Conservation (phyloP, 2,329 filamentous ascomycete genomes). For the Biscogniauxia mediterranea region DNA sequence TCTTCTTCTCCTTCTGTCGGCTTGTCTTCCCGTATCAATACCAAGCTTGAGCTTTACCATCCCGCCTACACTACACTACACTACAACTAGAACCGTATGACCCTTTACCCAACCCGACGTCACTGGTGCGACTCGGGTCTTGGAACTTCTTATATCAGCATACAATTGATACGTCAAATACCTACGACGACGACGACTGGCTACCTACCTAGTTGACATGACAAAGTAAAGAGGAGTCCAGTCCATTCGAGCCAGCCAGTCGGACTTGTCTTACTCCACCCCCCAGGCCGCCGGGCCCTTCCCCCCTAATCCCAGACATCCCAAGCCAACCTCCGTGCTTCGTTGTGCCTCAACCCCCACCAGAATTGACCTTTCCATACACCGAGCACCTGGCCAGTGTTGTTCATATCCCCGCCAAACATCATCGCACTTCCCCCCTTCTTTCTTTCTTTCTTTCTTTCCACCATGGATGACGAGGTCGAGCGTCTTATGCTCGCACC, state of each 20-base stretch:
- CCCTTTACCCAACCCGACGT: neutral
- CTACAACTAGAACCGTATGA: too few species aligned
- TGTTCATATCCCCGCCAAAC: neutral
- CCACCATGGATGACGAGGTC: conserved; percentile 33
- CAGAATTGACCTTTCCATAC: neutral
- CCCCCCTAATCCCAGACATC: neutral
- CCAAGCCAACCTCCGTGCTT: neutral
- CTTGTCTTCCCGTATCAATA: neutral
- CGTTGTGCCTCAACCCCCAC: neutral
- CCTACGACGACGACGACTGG: too few species aligned
- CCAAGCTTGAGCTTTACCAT: neutral
- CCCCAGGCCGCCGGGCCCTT: neutral
- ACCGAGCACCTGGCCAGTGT: neutral
- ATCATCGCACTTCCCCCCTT: neutral
- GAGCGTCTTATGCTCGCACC: conserved; percentile 47
- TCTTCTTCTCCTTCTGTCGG: neutral
- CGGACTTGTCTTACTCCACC: neutral
- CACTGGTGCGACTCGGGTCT: neutral
- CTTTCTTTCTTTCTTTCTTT: neutral
- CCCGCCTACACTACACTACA: neutral
- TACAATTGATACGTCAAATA: too few species aligned
- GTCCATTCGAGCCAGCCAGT: neutral
- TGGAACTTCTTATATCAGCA: neutral
- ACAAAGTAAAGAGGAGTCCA: neutral
- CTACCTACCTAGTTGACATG: neutral